Percentiles rank a stretch among this genome's conserved stretches.
Evolutionary conservation across 2,329 filamentous ascomycete genomes (phyloP).

Genomic region (Monosporascus sp.): DNA sequence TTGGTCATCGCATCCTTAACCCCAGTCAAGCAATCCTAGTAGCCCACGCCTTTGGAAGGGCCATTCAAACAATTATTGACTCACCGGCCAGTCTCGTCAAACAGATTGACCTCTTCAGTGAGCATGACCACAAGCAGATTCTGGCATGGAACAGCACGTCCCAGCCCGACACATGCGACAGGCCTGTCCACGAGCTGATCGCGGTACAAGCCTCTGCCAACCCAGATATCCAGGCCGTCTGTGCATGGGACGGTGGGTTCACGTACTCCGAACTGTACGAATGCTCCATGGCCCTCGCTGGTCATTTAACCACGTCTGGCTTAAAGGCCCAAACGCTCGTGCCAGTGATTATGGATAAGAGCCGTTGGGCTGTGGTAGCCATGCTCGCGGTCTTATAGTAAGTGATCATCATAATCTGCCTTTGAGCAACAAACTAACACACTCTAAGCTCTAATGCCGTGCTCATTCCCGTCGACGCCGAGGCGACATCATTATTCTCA

Average conservation of each 20-base stretch:
- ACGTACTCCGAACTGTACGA: slow-evolving; percentile 24
- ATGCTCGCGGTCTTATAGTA: slow-evolving; percentile 65
- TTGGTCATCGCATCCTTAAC: slow-evolving; percentile 40
- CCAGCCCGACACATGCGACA: slow-evolving; percentile 35
- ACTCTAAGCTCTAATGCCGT: slow-evolving; percentile 36
- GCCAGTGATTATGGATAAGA: slow-evolving; percentile 66
- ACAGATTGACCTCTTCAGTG: slow-evolving; percentile 48
- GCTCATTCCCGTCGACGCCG: slow-evolving; percentile 45
- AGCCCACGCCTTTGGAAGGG: slow-evolving; percentile 47
- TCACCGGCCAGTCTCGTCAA: slow-evolving; percentile 36
- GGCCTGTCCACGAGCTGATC: slow-evolving; percentile 41
- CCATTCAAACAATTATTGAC: slow-evolving; percentile 42
- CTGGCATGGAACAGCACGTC: slow-evolving; percentile 45
- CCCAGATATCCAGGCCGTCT: slow-evolving; percentile 32
- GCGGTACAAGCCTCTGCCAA: slow-evolving; percentile 32
- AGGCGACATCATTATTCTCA: slow-evolving; percentile 36
- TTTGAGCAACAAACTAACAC: slow-evolving; percentile 2
- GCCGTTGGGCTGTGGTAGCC: slow-evolving; percentile 60
- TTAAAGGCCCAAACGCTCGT: slow-evolving; percentile 40
- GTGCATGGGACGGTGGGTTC: slow-evolving; percentile 26
- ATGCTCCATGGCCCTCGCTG: slow-evolving; percentile 23
- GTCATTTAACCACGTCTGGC: slow-evolving; percentile 22
- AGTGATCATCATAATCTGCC: slow-evolving; percentile 40
- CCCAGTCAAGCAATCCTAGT: slow-evolving; percentile 41
- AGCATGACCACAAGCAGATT: slow-evolving; percentile 50